A percentile compares a stretch with the other conserved stretches of the same genome.
These are phyloP conservation scores for Rhizodiscina lignyota DNA, from an alignment of 495 filamentous ascomycete genomes.

Conservation along the genomic window DNA sequence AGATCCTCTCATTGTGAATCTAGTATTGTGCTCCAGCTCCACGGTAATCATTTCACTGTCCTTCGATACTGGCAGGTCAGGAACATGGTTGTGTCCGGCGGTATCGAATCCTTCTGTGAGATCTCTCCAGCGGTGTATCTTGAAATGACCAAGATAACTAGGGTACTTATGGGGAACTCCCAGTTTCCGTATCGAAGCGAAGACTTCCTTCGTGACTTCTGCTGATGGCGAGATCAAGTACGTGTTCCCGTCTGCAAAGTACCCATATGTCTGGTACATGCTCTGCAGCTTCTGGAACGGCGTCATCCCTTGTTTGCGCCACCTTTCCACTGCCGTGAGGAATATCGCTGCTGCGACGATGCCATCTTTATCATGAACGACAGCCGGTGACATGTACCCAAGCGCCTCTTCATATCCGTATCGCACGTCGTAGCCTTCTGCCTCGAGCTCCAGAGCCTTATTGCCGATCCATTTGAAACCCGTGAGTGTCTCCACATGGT, in stretches of 20 bases:
- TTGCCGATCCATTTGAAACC: slow-evolving; percentile 61
- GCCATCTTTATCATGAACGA: slow-evolving; percentile 57
- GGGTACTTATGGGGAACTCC: slow-evolving; percentile 23
- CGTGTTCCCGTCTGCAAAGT: slow-evolving; percentile 49
- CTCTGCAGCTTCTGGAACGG: slow-evolving; percentile 41
- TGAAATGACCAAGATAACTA: slow-evolving; percentile 28
- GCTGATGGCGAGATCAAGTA: slow-evolving; percentile 48
- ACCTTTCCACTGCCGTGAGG: slow-evolving; percentile 36
- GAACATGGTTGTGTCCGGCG: slow-evolving; percentile 31
- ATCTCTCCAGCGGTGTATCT: slow-evolving; percentile 48
- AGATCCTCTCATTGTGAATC: slow-evolving; percentile 50
- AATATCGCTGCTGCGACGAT: slow-evolving; percentile 52
- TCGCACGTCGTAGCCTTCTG: slow-evolving; percentile 28
- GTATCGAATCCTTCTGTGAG: slow-evolving; percentile 52
- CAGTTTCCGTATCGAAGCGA: slow-evolving; percentile 35
- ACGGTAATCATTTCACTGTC: slow-evolving; percentile 57
- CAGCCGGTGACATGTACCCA: slow-evolving; percentile 54
- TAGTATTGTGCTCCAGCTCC: slow-evolving; percentile 41
- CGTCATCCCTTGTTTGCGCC: slow-evolving; percentile 35
- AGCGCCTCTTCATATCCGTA: slow-evolving; percentile 62
- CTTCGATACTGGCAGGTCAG: slow-evolving; percentile 40
- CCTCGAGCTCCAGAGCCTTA: slow-evolving; percentile 14
- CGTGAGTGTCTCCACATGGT: slow-evolving; percentile 48
- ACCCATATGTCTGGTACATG: slow-evolving; percentile 44
- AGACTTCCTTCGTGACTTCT: slow-evolving; percentile 33